A percentile compares a stretch with the other conserved stretches of the same genome.
Conservation (phyloP, 2,329 filamentous ascomycete genomes). For the Alternaria conjuncta region DNA sequence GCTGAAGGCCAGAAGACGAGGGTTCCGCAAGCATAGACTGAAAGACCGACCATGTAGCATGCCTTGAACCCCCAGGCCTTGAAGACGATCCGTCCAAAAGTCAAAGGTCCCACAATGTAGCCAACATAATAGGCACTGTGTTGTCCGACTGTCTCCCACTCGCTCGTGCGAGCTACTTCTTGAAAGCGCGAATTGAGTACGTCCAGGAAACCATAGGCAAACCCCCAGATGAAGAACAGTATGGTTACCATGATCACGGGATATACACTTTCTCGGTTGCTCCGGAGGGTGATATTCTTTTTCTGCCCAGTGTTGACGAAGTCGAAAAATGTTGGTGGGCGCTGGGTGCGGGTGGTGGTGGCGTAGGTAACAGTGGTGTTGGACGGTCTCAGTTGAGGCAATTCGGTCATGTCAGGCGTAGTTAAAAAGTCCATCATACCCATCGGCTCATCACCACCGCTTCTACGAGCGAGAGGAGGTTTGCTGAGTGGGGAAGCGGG, state of each 20-base stretch:
- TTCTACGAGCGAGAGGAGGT: conserved; percentile 27
- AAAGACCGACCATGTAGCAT: conserved; percentile 65
- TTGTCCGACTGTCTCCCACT: conserved; percentile 69
- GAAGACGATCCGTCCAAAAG: conserved; percentile 67
- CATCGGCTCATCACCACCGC: conserved; percentile 41
- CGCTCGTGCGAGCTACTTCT: conserved; percentile 65
- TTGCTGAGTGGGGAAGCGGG: conserved; percentile 33
- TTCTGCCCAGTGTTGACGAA: conserved; percentile 73
- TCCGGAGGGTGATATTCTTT: conserved; percentile 73
- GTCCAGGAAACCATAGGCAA: conserved; percentile 87
- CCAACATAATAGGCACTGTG: conserved; percentile 74
- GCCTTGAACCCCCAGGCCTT: conserved; percentile 68
- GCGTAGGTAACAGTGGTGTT: conserved; percentile 42
- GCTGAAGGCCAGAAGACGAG: conserved; percentile 70
- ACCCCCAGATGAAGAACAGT: conserved; percentile 87
- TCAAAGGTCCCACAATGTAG: conserved; percentile 73
- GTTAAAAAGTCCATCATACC: conserved; percentile 63
- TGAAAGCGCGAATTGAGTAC: conserved; percentile 77
- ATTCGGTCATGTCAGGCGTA: conserved; percentile 53
- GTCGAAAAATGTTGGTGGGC: conserved; percentile 67
- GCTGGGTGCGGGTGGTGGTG: conserved; percentile 31
- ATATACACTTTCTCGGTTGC: conserved; percentile 69
- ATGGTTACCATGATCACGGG: conserved; percentile 78
- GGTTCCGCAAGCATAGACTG: conserved; percentile 67
- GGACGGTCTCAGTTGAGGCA: conserved; percentile 44